Percentiles rank a stretch among this genome's conserved stretches.
These are phyloP conservation scores for Corynespora cassiicola DNA, from an alignment of 2,329 filamentous ascomycete genomes.

Conservation along the genomic window DNA sequence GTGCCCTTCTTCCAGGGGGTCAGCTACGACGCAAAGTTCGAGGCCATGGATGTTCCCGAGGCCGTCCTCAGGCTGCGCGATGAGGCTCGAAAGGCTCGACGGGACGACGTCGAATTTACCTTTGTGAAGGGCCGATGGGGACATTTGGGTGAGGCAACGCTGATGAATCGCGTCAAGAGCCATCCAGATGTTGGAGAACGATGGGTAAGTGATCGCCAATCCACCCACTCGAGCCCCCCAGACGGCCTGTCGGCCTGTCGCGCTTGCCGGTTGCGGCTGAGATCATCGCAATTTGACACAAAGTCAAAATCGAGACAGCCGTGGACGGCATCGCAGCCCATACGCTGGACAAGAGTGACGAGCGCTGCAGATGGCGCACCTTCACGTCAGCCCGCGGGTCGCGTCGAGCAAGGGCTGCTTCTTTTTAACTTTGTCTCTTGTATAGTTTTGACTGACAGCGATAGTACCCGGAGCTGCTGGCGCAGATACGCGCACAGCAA, in stretches of 20 bases:
- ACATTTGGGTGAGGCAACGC: constrained; percentile 79
- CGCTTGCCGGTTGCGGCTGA: no score
- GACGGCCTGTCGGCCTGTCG: no score
- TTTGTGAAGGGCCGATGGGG: constrained; percentile 73
- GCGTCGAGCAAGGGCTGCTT: no score
- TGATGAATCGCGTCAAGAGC: constrained; percentile 84
- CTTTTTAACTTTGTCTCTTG: background rate
- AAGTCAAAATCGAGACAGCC: no score
- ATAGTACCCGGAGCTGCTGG: constrained; percentile 53
- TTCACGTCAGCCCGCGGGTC: constrained; percentile 5
- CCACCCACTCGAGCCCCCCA: no score
- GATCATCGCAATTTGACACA: no score
- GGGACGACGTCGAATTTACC: constrained; percentile 82
- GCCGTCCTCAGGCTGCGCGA: constrained; percentile 68
- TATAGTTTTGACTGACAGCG: background rate
- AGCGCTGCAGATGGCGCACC: background rate
- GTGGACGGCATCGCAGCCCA: no score
- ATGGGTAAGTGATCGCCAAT: constrained; percentile 57
- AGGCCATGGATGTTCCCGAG: constrained; percentile 74
- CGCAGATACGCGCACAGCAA: constrained; percentile 51
- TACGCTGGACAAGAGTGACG: no score
- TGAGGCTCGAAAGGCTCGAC: constrained; percentile 65
- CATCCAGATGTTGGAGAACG: constrained; percentile 86
- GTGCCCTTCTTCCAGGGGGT: constrained; percentile 92
- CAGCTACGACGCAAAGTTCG: constrained; percentile 78